Base-by-base conservation (phyloP, 768 basidiomycete species). In the Lanmaoa pseudosensibilis region DNA sequence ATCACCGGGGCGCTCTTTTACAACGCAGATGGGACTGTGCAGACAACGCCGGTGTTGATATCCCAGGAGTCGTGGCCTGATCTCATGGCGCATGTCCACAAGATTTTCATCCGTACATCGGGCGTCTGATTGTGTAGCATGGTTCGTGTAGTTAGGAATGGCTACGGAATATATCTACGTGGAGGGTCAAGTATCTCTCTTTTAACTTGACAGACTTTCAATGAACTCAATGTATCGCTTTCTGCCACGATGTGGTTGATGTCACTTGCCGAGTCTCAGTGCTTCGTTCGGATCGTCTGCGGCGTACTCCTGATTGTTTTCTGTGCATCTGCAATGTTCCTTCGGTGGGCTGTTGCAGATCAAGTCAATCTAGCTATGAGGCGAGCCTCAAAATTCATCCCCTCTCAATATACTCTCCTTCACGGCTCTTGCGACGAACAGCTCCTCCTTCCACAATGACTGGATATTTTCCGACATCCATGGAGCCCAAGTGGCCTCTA, bases 381-480 rank as follows among this genome's bases (percentile, higher is more conserved):
- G 3, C 12, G 38, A 25, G 5, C 11, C 43, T 67, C 58, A 86
- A 63, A 85, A 84, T 46, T 81, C 76, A 58, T 73, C 75, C n/a
- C 79, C 79, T 19, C 69, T 65, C 37, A 71, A 59, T 13, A 86
- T 54, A 61, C 83, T 80, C 38, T 75, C 65, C 37, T 69, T 62
- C 5, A 89, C 81, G 5, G 70, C 78, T 25, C 55, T 57, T 8
- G 83, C 81, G 6, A 90, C 84, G 50, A 71, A 67, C 7, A 70
- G 23, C 56, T 90, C 84, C 66, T 92, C 90, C 37, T 60, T 59
- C 88, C 88, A 90, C 18, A 92, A 68, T 2, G 63, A 62, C 51
- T 54, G 65, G n/a, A 89, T 75, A 18, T 74, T 78, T 19, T 59
- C 65, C n/a, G 60, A 39, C 67, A 73, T 72, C 73, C 74, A 75